phyloP scores from a whole-genome alignment of 495 filamentous ascomycete genomes.

The Lasiosphaeris hirsuta region DNA sequence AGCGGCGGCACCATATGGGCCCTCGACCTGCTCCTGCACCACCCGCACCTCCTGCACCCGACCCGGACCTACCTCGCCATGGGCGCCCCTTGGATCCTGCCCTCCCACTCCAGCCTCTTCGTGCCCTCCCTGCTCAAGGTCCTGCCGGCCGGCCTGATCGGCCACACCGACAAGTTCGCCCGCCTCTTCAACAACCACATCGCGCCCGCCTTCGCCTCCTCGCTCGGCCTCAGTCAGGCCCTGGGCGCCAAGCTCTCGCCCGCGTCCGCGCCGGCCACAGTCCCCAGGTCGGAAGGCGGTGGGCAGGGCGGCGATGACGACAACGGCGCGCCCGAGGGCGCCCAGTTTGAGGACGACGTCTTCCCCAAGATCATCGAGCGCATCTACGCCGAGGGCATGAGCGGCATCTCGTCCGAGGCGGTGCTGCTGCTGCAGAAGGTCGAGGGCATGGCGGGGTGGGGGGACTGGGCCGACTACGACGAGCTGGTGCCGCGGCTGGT shows the following conservation, averaged over 20 bases:
- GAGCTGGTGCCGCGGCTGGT: slow-evolving; percentile 6
- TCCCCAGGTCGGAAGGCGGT: background rate
- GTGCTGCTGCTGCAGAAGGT: slow-evolving; percentile 8
- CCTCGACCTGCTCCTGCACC: slow-evolving; percentile 41
- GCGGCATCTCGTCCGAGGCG: slow-evolving; percentile 3
- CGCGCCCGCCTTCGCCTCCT: background rate
- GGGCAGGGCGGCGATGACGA: background rate
- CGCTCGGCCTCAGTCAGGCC: background rate
- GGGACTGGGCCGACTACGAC: slow-evolving; percentile 18
- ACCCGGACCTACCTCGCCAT: slow-evolving; percentile 32
- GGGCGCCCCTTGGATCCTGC: slow-evolving; percentile 45
- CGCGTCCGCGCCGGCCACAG: background rate
- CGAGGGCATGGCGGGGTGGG: slow-evolving; percentile 6
- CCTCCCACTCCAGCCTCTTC: slow-evolving; percentile 29
- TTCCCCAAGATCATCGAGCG: background rate
- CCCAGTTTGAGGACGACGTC: background rate
- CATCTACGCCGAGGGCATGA: background rate
- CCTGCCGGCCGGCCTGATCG: background rate
- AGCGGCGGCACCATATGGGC: slow-evolving; percentile 47
- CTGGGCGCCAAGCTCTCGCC: background rate
- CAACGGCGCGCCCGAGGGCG: background rate
- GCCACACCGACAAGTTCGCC: background rate
- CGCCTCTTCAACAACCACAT: background rate
- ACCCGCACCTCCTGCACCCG: slow-evolving; percentile 39
- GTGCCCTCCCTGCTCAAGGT: background rate